Conservation (phyloP, 257 asterid genomes). For the Solanum boliviense region DNA sequence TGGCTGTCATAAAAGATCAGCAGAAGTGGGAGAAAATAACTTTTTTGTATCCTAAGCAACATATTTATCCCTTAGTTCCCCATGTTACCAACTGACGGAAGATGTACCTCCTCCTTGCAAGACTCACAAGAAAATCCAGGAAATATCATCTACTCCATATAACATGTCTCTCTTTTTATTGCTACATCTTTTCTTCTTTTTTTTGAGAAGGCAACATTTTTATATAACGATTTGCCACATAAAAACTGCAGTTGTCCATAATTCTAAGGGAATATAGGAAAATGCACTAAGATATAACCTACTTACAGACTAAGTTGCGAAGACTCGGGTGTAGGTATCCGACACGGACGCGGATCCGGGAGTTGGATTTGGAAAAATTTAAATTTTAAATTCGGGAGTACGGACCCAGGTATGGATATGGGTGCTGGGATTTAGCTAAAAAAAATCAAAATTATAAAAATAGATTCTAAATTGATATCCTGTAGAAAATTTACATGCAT, state of each 20-base stretch:
- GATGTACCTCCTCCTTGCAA: background rate
- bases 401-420: background rate
- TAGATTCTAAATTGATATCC: no score
- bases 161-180: background rate
- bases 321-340: background rate
- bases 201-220: background rate
- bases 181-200: background rate
- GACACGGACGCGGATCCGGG: background rate
- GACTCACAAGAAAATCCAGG: background rate
- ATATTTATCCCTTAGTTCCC: background rate
- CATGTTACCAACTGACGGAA: background rate
- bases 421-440: background rate
- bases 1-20: background rate
- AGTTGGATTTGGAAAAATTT: background rate
- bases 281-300: background rate
- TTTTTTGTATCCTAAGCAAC: background rate
- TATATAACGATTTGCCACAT: background rate
- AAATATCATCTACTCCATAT: background rate
- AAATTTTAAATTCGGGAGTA: background rate
- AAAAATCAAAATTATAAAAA: background rate
- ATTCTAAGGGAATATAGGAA: background rate
- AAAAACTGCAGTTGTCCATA: background rate
- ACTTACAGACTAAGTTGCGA: background rate
- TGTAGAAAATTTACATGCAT: background rate
- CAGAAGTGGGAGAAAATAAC: background rate